A percentile compares a stretch with the other conserved stretches of the same genome.
Conservation (phyloP, 352 stramenopile species). For the Pythium phragmiticola region DNA sequence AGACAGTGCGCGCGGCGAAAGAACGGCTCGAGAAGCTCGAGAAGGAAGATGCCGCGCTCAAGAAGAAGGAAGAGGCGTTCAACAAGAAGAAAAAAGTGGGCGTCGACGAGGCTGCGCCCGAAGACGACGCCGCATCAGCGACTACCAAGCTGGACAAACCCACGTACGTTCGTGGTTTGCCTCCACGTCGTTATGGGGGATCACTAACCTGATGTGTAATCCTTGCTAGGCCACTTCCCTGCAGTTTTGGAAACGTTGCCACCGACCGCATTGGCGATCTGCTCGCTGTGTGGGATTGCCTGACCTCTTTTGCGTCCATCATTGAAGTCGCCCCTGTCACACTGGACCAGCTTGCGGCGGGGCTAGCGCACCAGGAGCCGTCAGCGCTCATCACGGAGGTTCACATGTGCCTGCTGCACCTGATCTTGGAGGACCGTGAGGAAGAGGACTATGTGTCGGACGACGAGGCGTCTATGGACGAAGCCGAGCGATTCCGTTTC, state of each 20-base stretch:
- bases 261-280: slow-evolving; percentile 47
- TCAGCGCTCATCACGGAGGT: slow-evolving; percentile 68
- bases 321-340: slow-evolving; percentile 60
- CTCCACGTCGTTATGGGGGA: neutral
- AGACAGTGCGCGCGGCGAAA: slow-evolving; percentile 71
- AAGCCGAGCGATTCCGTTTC: slow-evolving; percentile 76
- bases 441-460: slow-evolving; percentile 87
- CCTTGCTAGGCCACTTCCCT: slow-evolving; percentile 42
- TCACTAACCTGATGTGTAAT: neutral
- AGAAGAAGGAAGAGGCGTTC: slow-evolving; percentile 79
- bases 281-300: slow-evolving; percentile 75
- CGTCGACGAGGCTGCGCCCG: slow-evolving; percentile 41
- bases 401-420: slow-evolving; percentile 83
- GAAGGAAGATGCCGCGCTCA: slow-evolving; percentile 76
- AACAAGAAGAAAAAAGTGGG: slow-evolving; percentile 74
- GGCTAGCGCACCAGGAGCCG: slow-evolving; percentile 41
- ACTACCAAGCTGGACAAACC: slow-evolving; percentile 50
- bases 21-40: slow-evolving; percentile 86
- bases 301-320: slow-evolving; percentile 71
- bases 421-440: slow-evolving; percentile 77
- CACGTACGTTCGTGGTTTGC: slow-evolving; percentile 38
- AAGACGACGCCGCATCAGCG: slow-evolving; percentile 35
- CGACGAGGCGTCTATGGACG: slow-evolving; percentile 79
- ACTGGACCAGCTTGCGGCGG: slow-evolving; percentile 62
- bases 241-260: slow-evolving; percentile 53